Conservation (phyloP, 1,139 yeast species). For the Diutina scorzettiae region DNA sequence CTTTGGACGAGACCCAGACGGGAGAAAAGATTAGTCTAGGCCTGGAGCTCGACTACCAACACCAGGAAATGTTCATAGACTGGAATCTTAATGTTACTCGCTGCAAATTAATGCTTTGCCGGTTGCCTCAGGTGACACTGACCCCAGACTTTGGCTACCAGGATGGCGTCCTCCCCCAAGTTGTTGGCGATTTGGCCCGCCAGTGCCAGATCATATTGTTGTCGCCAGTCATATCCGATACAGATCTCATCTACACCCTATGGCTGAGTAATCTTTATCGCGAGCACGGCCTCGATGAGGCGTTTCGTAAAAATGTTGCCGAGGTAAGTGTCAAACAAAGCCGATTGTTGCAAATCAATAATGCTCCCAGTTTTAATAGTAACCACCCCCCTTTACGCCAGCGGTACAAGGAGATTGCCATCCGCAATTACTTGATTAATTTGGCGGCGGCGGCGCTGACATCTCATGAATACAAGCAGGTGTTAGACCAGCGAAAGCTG, state of each 20-base stretch:
- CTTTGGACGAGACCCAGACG: constrained; percentile 25
- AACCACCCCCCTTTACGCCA: constrained; percentile 23
- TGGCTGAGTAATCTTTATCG: constrained; percentile 31
- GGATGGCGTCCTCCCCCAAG: constrained; percentile 24
- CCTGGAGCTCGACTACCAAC: constrained; percentile 28
- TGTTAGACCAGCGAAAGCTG: constrained; percentile 23
- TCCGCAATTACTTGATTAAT: constrained; percentile 38
- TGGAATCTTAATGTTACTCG: constrained; percentile 38
- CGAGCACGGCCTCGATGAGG: constrained; percentile 35
- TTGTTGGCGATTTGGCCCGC: constrained; percentile 34
- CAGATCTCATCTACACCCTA: constrained; percentile 30
- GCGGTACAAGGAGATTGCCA: constrained; percentile 34
- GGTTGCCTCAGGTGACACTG: constrained; percentile 28
- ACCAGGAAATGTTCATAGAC: constrained; percentile 31
- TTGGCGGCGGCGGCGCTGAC: constrained; percentile 47
- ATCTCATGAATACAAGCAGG: constrained; percentile 35
- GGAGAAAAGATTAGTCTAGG: constrained; percentile 26
- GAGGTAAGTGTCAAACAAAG: constrained; percentile 40
- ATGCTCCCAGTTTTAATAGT: constrained; percentile 9
- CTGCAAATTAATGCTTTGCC: constrained; percentile 29
- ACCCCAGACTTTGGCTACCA: constrained; percentile 26
- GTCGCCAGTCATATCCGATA: constrained; percentile 32
- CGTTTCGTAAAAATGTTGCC: constrained; percentile 38
- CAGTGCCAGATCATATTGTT: constrained; percentile 29
- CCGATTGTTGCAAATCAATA: constrained; percentile 30